These are phyloP conservation scores for Blastomyces silverae DNA, from an alignment of 2,329 filamentous ascomycete species.

Conservation along the genomic window DNA sequence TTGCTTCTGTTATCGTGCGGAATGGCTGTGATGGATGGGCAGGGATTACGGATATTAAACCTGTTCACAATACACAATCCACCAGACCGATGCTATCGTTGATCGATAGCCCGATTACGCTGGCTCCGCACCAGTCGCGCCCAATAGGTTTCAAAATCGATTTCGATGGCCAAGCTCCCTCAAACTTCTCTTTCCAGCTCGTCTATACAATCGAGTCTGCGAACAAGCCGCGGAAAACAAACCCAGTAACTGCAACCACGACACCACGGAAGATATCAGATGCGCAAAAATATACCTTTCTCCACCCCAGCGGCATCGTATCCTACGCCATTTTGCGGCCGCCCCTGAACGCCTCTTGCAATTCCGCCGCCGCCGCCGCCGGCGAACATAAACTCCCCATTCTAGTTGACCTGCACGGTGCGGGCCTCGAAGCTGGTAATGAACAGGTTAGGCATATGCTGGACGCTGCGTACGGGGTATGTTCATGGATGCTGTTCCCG, in stretches of 20 bases:
- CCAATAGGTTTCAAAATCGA: slow-evolving; percentile 30
- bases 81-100: slow-evolving; percentile 6
- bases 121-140: slow-evolving; percentile 33
- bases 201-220: slow-evolving; percentile 18
- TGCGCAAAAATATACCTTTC: slow-evolving; percentile 50
- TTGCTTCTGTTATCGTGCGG: slow-evolving; percentile 45
- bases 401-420: slow-evolving; percentile 50
- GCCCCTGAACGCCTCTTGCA: slow-evolving; percentile 35
- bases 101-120: slow-evolving; percentile 20
- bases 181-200: slow-evolving; percentile 22
- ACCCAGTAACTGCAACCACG: slow-evolving; percentile 22
- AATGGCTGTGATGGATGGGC: slow-evolving; percentile 36
- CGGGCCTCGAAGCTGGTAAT: slow-evolving; percentile 50
- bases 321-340: slow-evolving; percentile 55
- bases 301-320: slow-evolving; percentile 49
- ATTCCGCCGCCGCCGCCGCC: slow-evolving; percentile 8
- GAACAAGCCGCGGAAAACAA: slow-evolving; percentile 13
- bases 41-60: slow-evolving; percentile 23
- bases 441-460: slow-evolving; percentile 44
- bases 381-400: slow-evolving; percentile 39
- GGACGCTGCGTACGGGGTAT: slow-evolving; percentile 47
- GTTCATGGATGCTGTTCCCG: slow-evolving; percentile 51
- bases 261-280: slow-evolving; percentile 30
- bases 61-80: slow-evolving; percentile 12
- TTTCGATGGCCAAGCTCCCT: slow-evolving; percentile 7